These are phyloP conservation scores for Laburnicola sp. DNA, from an alignment of 2,329 filamentous ascomycete species.

Conservation along the genomic window DNA sequence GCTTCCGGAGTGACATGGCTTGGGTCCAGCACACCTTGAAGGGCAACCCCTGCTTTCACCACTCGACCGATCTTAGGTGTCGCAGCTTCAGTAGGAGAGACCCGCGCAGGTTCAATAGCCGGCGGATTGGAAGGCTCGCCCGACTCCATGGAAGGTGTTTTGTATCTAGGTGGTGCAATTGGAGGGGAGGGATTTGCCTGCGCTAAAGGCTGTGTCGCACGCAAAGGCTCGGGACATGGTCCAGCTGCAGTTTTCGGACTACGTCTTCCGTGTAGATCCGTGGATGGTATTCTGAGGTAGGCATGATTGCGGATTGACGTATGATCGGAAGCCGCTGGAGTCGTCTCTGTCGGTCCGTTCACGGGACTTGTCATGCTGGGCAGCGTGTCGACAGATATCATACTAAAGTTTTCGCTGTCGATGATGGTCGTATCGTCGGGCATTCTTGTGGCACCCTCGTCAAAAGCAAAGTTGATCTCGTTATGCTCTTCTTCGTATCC, in stretches of 20 bases:
- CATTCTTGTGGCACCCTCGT: constrained; percentile 39
- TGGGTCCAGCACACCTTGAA: constrained; percentile 43
- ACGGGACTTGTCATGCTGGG: constrained; percentile 40
- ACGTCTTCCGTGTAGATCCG: not conserved
- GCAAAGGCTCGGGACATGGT: constrained; percentile 14
- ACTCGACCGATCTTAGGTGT: constrained; percentile 41
- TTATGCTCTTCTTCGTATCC: constrained; percentile 25
- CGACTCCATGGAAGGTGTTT: constrained; percentile 34
- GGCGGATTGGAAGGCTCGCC: constrained; percentile 38
- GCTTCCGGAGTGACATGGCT: constrained; percentile 30
- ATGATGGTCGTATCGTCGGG: constrained; percentile 52
- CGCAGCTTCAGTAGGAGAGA: constrained; percentile 26
- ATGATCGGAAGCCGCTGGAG: constrained; percentile 9
- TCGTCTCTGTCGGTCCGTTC: constrained; percentile 14
- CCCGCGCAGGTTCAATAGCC: constrained; percentile 24
- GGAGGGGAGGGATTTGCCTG: constrained; percentile 19
- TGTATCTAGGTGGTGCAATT: constrained; percentile 21
- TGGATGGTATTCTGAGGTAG: constrained; percentile 12
- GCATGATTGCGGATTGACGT: constrained; percentile 19
- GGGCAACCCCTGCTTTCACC: constrained; percentile 44
- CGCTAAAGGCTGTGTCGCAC: constrained; percentile 4
- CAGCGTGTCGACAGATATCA: constrained; percentile 54
- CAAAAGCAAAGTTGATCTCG: constrained; percentile 30
- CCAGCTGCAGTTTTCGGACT: constrained; percentile 9
- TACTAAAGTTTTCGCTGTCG: constrained; percentile 55